Evolutionary conservation across 257 asterid genomes (phyloP).

Genomic region (Sherardia arvensis): DNA sequence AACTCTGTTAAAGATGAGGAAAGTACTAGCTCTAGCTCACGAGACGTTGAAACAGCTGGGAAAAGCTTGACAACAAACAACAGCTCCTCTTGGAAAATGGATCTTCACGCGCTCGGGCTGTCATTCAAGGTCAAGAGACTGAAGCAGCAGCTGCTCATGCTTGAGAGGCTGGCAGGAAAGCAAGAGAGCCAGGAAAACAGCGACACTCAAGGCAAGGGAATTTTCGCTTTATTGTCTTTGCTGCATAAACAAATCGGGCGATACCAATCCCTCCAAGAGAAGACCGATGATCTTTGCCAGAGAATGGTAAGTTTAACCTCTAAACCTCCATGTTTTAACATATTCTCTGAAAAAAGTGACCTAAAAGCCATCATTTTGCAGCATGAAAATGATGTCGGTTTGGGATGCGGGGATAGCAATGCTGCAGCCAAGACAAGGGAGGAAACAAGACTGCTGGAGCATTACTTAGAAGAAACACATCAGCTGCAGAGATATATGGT

Average conservation of each 20-base stretch:
- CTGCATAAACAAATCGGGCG: slow-evolving; percentile 67
- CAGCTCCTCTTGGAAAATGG: slow-evolving; percentile 52
- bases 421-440: slow-evolving; percentile 44
- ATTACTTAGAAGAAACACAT: slow-evolving; percentile 82
- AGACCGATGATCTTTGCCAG: slow-evolving; percentile 68
- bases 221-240: slow-evolving; percentile 40
- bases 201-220: slow-evolving; percentile 30
- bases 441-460: slow-evolving; percentile 64
- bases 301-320: slow-evolving; percentile 49
- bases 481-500: slow-evolving; percentile 85
- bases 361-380: slow-evolving; percentile 20
- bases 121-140: slow-evolving; percentile 91
- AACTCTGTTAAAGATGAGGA: slow-evolving; percentile 25
- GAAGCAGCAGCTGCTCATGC: slow-evolving; percentile 75
- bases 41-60: slow-evolving; percentile 18
- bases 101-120: slow-evolving; percentile 86
- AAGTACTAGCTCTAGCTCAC: slow-evolving; percentile 22
- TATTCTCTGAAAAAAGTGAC: no score
- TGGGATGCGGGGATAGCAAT: slow-evolving; percentile 31
- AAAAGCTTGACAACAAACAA: slow-evolving; percentile 23
- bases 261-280: slow-evolving; percentile 76
- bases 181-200: slow-evolving; percentile 38
- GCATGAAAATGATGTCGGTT: slow-evolving; percentile 42
- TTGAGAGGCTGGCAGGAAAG: slow-evolving; percentile 68
- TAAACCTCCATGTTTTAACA: no score